Conservation (phyloP, 352 stramenopile genomes). For the Blastocystis sp. region DNA sequence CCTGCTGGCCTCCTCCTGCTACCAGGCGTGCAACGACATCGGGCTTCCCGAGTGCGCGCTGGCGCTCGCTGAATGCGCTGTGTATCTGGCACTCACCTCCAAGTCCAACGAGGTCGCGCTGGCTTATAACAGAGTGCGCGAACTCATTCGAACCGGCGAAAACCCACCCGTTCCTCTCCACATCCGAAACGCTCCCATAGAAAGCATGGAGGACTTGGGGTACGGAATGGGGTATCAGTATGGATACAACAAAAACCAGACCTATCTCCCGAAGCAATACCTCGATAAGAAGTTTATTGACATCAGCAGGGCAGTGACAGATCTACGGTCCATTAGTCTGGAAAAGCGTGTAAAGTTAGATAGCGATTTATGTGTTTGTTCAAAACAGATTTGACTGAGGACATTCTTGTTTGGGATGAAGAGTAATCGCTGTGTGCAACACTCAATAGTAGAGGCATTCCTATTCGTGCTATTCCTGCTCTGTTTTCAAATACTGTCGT, state of each 20-base stretch:
- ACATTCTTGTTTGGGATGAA: background rate
- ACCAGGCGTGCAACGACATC: conserved; percentile 66
- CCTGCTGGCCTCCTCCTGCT: conserved; percentile 67
- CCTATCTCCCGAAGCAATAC: conserved; percentile 71
- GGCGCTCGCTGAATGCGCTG: conserved; percentile 74
- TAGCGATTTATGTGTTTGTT: conserved; percentile 9
- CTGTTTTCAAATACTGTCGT: background rate
- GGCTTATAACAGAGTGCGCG: conserved; percentile 75
- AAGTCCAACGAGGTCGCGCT: conserved; percentile 78
- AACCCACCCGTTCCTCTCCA: conserved; percentile 75
- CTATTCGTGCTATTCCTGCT: background rate
- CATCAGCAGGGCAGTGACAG: conserved; percentile 18
- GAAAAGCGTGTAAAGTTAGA: background rate
- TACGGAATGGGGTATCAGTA: conserved; percentile 73
- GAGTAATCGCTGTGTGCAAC: background rate
- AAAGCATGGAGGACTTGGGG: conserved; percentile 73
- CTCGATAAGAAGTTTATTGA: conserved; percentile 36
- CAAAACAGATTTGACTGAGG: background rate
- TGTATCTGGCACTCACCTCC: conserved; percentile 73
- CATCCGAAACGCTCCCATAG: conserved; percentile 75
- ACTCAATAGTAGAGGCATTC: background rate
- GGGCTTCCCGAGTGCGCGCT: conserved; percentile 80
- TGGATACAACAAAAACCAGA: conserved; percentile 78
- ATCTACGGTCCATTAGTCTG: conserved; percentile 25
- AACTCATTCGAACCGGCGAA: conserved; percentile 71